Conservation (phyloP, 192 early-diverging fungal genomes). For the Neocallimastix lanati region DNA sequence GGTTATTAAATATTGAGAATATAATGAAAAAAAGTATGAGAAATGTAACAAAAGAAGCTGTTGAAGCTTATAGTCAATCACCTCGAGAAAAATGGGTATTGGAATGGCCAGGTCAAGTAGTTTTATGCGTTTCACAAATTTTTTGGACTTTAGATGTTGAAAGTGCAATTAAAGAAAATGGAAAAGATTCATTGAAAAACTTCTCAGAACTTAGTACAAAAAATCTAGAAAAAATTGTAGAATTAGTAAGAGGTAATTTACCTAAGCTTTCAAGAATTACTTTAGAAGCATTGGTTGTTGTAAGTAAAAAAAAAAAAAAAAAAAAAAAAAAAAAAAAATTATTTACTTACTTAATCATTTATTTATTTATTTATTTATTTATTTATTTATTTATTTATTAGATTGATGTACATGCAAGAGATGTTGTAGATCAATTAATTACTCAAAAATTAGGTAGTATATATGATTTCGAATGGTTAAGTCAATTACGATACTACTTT, state of each 20-base stretch:
- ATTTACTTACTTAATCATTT: background rate
- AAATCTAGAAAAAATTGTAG: constrained; percentile 25
- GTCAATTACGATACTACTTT: constrained; percentile 37
- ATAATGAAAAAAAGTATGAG: constrained; percentile 27
- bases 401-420: constrained; percentile 43
- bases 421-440: constrained; percentile 25
- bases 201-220: constrained; percentile 25
- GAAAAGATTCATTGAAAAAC: constrained; percentile 19
- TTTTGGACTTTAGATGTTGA: constrained; percentile 45
- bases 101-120: constrained; percentile 42
- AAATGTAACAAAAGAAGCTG: constrained; percentile 14
- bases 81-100: constrained; percentile 36
- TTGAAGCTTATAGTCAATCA: constrained; percentile 18
- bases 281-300: constrained; percentile 35
- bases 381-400: constrained; percentile 1
- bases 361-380: background rate
- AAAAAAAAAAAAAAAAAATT: no score
- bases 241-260: constrained; percentile 32
- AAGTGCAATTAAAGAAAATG: constrained; percentile 20
- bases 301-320: constrained; percentile 6
- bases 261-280: constrained; percentile 21
- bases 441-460: constrained; percentile 18
- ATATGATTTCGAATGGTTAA: constrained; percentile 30
- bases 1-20: constrained; percentile 35
- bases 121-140: constrained; percentile 31